Percentiles rank a stretch among this genome's conserved stretches.
These are phyloP conservation scores for Trichocladium antarcticum DNA, from an alignment of 495 filamentous ascomycete genomes.

Conservation along the genomic window DNA sequence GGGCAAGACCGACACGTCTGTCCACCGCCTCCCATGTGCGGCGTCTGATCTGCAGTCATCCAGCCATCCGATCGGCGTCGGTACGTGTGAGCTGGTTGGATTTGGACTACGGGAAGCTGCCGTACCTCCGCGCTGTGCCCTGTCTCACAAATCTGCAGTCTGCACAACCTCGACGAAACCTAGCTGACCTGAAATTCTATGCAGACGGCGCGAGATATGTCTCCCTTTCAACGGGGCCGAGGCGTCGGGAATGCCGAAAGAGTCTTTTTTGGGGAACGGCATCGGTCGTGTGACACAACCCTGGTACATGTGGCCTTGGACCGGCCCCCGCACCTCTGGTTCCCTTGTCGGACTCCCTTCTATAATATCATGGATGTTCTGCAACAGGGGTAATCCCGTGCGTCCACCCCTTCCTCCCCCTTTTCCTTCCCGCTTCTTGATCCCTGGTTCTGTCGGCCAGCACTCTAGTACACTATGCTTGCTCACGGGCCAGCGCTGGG, in stretches of 20 bases:
- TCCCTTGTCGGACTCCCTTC: too few relatives aligned
- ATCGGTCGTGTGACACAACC: too few relatives aligned
- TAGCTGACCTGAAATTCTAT: too few relatives aligned
- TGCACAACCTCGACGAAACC: too few relatives aligned
- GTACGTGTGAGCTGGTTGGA: constrained; percentile 15
- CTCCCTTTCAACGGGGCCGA: too few relatives aligned
- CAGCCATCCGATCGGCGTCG: constrained; percentile 12
- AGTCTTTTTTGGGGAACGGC: too few relatives aligned
- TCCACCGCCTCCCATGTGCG: constrained; percentile 10
- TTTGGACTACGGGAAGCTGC: constrained; percentile 16
- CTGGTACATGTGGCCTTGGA: too few relatives aligned
- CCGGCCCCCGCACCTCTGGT: too few relatives aligned
- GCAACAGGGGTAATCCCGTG: background rate
- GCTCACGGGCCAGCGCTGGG: background rate
- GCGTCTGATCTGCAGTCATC: constrained; percentile 12
- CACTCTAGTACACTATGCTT: background rate
- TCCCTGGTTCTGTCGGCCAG: background rate
- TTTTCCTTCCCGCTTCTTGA: background rate
- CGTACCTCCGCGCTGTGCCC: constrained; percentile 8
- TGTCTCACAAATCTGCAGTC: constrained; percentile 6
- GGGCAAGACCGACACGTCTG: constrained; percentile 6
- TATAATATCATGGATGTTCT: background rate
- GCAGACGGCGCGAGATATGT: too few relatives aligned
- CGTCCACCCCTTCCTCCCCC: background rate
- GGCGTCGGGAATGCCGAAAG: too few relatives aligned